Conservation (phyloP, 768 basidiomycete genomes). For the Suillus bovinus region DNA sequence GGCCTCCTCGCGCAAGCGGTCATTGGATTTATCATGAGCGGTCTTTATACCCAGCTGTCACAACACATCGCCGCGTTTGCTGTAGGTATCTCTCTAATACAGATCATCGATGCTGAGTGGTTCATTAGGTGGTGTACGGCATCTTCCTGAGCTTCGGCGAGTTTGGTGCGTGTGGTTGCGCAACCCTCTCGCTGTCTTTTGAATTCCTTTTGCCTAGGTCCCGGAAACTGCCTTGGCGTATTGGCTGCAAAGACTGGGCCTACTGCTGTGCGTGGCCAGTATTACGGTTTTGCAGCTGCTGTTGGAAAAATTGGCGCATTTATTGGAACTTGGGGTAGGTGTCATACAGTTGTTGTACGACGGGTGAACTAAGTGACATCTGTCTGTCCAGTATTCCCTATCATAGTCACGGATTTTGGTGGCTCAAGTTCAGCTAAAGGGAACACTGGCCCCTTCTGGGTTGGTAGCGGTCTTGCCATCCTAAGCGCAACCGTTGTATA, state of each 20-base stretch:
- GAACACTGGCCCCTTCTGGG: slow-evolving; percentile 87
- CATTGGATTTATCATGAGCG: slow-evolving; percentile 90
- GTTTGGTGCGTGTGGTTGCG: slow-evolving; percentile 46
- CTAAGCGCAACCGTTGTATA: slow-evolving; percentile 73
- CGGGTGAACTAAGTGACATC: slow-evolving; percentile 2
- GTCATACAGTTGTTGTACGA: not conserved
- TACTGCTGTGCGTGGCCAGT: slow-evolving; percentile 83
- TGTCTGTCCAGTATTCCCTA: slow-evolving; percentile 53
- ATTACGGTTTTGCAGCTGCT: slow-evolving; percentile 85
- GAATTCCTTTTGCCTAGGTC: slow-evolving; percentile 41
- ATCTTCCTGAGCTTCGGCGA: slow-evolving; percentile 91
- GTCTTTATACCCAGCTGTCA: slow-evolving; percentile 64
- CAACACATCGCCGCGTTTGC: slow-evolving; percentile 74
- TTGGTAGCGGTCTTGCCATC: slow-evolving; percentile 83
- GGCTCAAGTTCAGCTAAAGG: slow-evolving; percentile 51
- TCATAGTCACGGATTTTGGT: slow-evolving; percentile 68
- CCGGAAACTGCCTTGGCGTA: slow-evolving; percentile 85
- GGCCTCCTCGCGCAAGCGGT: slow-evolving; percentile 70
- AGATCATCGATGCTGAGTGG: slow-evolving; percentile 1
- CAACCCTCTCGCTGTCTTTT: not conserved
- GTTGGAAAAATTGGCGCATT: slow-evolving; percentile 86
- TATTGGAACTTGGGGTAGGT: slow-evolving; percentile 76
- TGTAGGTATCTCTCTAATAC: slow-evolving; percentile 36
- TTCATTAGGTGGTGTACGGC: slow-evolving; percentile 73
- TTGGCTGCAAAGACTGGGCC: slow-evolving; percentile 85